Base-by-base conservation (phyloP, 228 moss, liverwort and hornwort species). In the Sphagnum magellanicum region DNA sequence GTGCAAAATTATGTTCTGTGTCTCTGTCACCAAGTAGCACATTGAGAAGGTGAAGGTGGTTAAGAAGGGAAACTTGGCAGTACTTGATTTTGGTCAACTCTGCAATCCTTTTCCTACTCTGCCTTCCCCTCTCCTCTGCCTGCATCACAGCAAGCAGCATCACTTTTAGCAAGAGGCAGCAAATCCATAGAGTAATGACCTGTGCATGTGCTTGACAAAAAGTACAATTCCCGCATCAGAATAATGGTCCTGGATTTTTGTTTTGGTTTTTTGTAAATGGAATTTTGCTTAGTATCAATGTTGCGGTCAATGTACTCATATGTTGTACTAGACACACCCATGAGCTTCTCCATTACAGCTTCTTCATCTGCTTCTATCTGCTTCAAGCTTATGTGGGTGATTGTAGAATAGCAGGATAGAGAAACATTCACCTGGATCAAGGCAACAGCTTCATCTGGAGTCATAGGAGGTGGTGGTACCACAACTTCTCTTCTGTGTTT, bases 51-150 rank as follows among this genome's bases (percentile, higher is more conserved):
- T 32, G 32, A 32, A 32, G 32, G 32, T 32, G 32, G 32, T 32
- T 32, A 2, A 32, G 32, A 32, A 32, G 32, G 32, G 32, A 32
- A 32, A 32, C 32, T 32, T 32, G 55, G 55, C 12, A 50, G 61
- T 88, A 98, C 98, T 91, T 90, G 72, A 88, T 90, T 68, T 89
- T 98, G 5, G 71, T 61, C 60, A 98, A 79, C 32, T 98, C 92
- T 49, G 69, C 69, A 6, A 86, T 57, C 63, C 63, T 86, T 0
- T 84, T 79, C 14, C 98, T 79, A 49, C 88, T 87, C 90, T 94
- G 98, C 71, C 94, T 82, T 52, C 94, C 98, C 50, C 94, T 87
- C 68, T 94, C 98, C 67, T 98, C 91, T 6, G 86, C 89, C 98
- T 98, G 5, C 4, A 63, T 53, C 58, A 79, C 57, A 66, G 6